phyloP scores from a whole-genome alignment of 176 grass and related monocot species.

The Alloteropsis semialata region DNA sequence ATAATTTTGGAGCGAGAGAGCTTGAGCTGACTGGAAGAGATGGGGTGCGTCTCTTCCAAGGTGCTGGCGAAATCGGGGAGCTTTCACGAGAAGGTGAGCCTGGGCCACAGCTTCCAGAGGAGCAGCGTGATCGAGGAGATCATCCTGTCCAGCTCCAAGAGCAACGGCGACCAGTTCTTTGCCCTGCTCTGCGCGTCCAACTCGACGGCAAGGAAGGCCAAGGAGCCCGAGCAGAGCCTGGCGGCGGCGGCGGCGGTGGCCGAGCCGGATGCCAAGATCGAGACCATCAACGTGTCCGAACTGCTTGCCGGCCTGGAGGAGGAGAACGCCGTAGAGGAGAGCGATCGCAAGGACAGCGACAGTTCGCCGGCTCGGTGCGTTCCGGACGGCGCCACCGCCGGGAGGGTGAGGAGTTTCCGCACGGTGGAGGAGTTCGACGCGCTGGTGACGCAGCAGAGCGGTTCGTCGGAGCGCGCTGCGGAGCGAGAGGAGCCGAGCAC shows the following conservation, averaged over 20 bases:
- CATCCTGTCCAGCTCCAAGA: constrained; percentile 66
- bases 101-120: constrained; percentile 47
- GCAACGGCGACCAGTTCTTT: constrained; percentile 55
- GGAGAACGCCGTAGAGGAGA: neutral
- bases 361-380: neutral
- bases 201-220: constrained; percentile 25
- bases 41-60: constrained; percentile 87
- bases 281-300: constrained; percentile 71
- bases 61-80: constrained; percentile 62
- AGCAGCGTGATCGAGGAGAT: constrained; percentile 70
- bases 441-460: constrained; percentile 23
- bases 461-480: neutral
- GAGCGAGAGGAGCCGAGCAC: neutral
- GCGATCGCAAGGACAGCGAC: neutral
- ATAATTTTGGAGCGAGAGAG: neutral
- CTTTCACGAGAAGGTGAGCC: constrained; percentile 46
- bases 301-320: constrained; percentile 81
- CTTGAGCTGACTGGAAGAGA: constrained; percentile 8
- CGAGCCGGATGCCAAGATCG: constrained; percentile 25
- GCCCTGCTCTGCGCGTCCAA: constrained; percentile 49
- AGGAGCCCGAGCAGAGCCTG: neutral
- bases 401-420: constrained; percentile 47
- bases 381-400: neutral
- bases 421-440: constrained; percentile 64
- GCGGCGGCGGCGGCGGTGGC: neutral